These are phyloP conservation scores for Pistacia integerrima DNA, from an alignment of 345 rosid genomes.

Conservation along the genomic window DNA sequence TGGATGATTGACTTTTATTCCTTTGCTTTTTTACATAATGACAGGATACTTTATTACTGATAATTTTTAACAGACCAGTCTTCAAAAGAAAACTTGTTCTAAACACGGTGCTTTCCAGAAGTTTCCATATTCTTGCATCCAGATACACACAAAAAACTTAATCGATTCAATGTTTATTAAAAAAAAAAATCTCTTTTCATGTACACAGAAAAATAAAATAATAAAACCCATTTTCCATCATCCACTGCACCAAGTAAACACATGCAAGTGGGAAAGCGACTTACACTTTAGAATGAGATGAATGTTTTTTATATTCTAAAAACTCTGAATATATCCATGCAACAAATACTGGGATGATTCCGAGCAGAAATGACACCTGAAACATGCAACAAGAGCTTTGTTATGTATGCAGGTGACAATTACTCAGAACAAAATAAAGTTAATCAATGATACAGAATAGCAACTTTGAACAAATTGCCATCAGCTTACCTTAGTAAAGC, in stretches of 20 bases:
- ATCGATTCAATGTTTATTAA: no score
- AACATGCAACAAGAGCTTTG: slow-evolving; percentile 24
- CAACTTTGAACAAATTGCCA: neutral
- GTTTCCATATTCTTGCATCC: no score
- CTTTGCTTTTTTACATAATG: no score
- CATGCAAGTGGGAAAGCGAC: slow-evolving; percentile 26
- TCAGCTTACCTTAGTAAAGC: neutral
- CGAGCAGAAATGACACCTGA: slow-evolving; percentile 91
- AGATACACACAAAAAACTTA: no score
- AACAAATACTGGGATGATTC: slow-evolving; percentile 71
- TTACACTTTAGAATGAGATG: slow-evolving; percentile 75
- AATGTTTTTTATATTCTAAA: slow-evolving; percentile 63
- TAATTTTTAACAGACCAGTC: no score
- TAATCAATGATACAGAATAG: neutral
- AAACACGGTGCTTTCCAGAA: no score
- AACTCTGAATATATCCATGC: slow-evolving; percentile 94
- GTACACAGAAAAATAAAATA: neutral
- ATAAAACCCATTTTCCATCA: neutral
- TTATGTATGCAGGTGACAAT: slow-evolving; percentile 9
- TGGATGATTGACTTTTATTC: no score
- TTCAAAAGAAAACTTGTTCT: no score
- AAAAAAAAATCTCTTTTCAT: no score
- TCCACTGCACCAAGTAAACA: slow-evolving; percentile 7
- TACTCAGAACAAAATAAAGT: neutral
- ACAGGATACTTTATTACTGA: no score